Percentiles rank a stretch among this genome's conserved stretches.
These are phyloP conservation scores for Mycena albidolilacea DNA, from an alignment of 768 basidiomycete genomes.

Conservation along the genomic window DNA sequence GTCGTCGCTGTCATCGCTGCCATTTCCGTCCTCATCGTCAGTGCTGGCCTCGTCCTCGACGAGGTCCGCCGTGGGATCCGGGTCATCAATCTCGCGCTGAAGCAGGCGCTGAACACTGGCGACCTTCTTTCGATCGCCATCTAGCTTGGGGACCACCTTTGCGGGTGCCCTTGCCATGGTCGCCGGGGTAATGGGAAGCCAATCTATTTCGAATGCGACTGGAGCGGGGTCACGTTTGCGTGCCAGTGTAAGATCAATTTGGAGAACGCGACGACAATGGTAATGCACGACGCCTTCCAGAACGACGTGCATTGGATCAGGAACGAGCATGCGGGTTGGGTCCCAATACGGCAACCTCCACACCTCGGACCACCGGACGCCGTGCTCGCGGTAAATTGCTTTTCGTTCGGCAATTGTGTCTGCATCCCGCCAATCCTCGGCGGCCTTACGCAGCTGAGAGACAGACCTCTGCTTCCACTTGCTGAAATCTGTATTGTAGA, in stretches of 20 bases:
- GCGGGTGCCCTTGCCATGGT: background rate
- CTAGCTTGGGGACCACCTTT: background rate
- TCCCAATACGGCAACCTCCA: constrained; percentile 7
- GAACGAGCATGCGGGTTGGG: constrained; percentile 1
- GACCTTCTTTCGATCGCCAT: constrained; percentile 8
- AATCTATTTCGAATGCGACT: background rate
- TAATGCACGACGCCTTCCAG: constrained; percentile 3
- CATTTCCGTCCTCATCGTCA: no score
- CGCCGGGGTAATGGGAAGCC: background rate
- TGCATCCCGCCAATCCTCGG: constrained; percentile 14
- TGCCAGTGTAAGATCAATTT: background rate
- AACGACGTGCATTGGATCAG: constrained; percentile 3
- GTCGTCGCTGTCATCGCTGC: no score
- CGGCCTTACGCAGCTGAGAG: background rate
- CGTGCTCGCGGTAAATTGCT: background rate
- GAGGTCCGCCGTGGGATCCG: no score
- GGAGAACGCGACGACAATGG: constrained; percentile 5
- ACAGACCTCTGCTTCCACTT: background rate
- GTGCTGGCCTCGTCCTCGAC: no score
- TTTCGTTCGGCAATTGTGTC: background rate
- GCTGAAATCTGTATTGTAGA: constrained; percentile 18
- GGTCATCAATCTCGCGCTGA: no score
- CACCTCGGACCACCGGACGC: constrained; percentile 10
- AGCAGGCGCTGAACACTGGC: background rate
- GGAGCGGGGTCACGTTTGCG: background rate